Base-by-base conservation (phyloP, 108 stramenopile genomes). In the Skeletonema costatum region DNA sequence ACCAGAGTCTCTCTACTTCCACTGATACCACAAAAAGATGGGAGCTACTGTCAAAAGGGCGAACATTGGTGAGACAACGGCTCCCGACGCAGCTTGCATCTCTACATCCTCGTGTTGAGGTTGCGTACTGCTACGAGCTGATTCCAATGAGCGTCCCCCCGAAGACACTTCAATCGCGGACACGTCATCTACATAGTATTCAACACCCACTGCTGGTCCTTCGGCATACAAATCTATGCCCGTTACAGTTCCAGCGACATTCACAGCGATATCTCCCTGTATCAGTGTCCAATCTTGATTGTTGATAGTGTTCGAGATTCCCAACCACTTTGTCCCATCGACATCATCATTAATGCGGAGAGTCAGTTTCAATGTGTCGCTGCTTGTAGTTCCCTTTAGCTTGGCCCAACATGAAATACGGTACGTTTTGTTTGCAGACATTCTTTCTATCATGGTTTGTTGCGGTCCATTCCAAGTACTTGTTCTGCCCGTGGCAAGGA, bases 321-420 rank as follows among this genome's bases (percentile, higher is more conserved):
- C 66, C n/a, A 16, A 13, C 29, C 42, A 67, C 35, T 67, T 38
- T 38, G 0, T 46, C 10, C 42, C 66, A 4, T 9, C 66, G 39
- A 67, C 41, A 48, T 67, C 66, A 67, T 67, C 66, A 12, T 38
- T 0, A 67, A 67, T 67, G 66, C 66, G 66, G 13, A 67, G 42
- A 38, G 66, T 67, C 32, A 67, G 50, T 11, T 46, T 46, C 35
- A 67, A 46, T 4, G 12, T 62, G 61, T 62, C 33, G 61, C 61
- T 62, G 35, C 41, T 46, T 38, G 41, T 46, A 11, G 66, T 67
- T 67, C 60, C 60, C 42, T 67, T 67, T 4, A 67, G 66, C 66
- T 67, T 67, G 41, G 66, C 66, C 66, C 66, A 67, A 14, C 66
- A 67, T 46, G 66, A 67, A 67, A 67, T 38, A 38, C 66, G 66